Percentiles rank a stretch among this genome's conserved stretches.
Evolutionary conservation across 164 flowering plant genomes (phyloP).

Genomic region (Pachysandra terminalis): DNA sequence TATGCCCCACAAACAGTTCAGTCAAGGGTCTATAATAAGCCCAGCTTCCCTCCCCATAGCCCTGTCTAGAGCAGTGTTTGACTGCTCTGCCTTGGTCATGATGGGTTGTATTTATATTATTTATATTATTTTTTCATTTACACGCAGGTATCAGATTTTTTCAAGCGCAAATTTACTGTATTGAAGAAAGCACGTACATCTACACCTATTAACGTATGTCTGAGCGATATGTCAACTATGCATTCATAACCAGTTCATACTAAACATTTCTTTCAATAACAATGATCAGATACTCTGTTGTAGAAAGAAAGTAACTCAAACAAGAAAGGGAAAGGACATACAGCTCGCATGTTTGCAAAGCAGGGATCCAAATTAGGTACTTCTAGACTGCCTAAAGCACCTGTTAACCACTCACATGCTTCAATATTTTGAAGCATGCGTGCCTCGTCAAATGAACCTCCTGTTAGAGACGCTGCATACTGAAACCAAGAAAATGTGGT

Average conservation of each 20-base stretch:
- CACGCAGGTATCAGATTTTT: not conserved
- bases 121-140: no score
- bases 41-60: not conserved
- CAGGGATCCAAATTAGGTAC: constrained; percentile 74
- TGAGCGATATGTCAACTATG: no score
- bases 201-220: not conserved
- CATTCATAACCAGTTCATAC: not conserved
- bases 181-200: no score
- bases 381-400: constrained; percentile 71
- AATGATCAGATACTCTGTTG: no score
- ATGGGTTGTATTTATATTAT: no score
- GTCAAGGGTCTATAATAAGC: not conserved
- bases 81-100: not conserved
- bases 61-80: no score
- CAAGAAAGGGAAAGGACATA: constrained; percentile 33
- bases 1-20: no score
- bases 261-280: not conserved
- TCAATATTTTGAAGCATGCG: constrained; percentile 86
- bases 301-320: not conserved
- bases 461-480: constrained; percentile 87
- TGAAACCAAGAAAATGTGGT: constrained; percentile 31
- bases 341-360: constrained; percentile 87
- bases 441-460: constrained; percentile 94
- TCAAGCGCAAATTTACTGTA: not conserved
- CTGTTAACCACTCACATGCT: constrained; percentile 95